A percentile compares a stretch with the other conserved stretches of the same genome.
Evolutionary conservation across 352 stramenopile genomes (phyloP).

Genomic region (Phytopythium montanum): DNA sequence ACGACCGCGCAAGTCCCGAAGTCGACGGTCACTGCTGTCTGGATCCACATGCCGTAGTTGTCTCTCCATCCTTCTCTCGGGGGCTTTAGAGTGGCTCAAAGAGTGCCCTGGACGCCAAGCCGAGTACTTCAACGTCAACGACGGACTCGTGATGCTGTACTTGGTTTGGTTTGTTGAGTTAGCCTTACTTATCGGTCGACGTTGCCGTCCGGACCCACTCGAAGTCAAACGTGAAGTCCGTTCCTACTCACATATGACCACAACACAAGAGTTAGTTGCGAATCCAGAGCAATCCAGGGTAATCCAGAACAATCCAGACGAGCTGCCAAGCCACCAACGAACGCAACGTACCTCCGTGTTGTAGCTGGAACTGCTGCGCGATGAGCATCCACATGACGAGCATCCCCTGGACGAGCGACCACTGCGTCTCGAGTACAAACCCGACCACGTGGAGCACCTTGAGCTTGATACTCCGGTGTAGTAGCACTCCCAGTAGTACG

Average conservation of each 20-base stretch:
- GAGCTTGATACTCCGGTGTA: constrained; percentile 16
- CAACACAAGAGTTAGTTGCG: neutral
- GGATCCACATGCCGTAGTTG: constrained; percentile 26
- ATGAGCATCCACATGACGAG: constrained; percentile 30
- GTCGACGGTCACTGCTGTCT: constrained; percentile 4
- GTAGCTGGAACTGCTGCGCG: constrained; percentile 16
- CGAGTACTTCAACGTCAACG: too few relatives aligned
- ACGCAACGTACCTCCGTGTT: constrained; percentile 18
- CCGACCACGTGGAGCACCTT: constrained; percentile 25
- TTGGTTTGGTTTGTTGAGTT: too few relatives aligned
- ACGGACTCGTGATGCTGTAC: too few relatives aligned
- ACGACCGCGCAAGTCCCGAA: constrained; percentile 1
- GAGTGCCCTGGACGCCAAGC: too few relatives aligned
- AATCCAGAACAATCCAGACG: too few relatives aligned
- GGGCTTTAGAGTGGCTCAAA: constrained; percentile 15
- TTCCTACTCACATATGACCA: neutral
- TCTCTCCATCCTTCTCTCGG: constrained; percentile 16
- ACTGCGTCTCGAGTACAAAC: constrained; percentile 34
- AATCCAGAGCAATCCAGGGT: neutral
- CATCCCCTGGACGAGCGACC: constrained; percentile 23
- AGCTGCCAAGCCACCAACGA: too few relatives aligned
- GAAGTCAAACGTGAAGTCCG: neutral
- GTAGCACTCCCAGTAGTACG: constrained; percentile 9
- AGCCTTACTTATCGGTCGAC: too few relatives aligned
- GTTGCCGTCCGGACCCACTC: neutral